Evolutionary conservation across 139 green algal species (phyloP).

Genomic region (Chlorella sp.): DNA sequence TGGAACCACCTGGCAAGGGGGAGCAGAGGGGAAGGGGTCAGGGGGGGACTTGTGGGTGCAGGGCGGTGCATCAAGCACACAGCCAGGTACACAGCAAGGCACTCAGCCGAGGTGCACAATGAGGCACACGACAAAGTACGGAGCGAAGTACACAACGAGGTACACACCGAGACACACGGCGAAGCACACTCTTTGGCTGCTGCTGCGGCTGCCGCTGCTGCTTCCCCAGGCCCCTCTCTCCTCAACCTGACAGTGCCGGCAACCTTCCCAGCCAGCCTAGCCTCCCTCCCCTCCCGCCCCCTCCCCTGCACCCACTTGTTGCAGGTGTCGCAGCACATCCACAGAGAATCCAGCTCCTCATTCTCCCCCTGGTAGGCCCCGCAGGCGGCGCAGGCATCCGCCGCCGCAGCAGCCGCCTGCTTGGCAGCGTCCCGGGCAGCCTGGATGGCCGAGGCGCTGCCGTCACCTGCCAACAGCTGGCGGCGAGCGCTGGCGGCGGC

Average conservation of each 20-base stretch:
- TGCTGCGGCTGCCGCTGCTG: no score
- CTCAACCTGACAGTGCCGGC: neutral
- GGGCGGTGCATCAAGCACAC: neutral
- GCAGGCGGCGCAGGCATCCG: conserved; percentile 55
- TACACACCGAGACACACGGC: neutral
- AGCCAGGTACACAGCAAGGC: no score
- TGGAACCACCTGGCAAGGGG: conserved; percentile 47
- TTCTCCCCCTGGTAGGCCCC: conserved; percentile 37
- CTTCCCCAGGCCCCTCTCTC: neutral
- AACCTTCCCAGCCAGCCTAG: no score
- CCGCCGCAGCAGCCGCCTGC: conserved; percentile 24
- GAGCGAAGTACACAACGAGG: neutral
- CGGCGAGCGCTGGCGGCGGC: neutral
- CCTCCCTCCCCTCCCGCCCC: neutral
- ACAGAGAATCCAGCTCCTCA: conserved; percentile 43
- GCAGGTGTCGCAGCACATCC: conserved; percentile 62
- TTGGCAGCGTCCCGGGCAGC: conserved; percentile 25
- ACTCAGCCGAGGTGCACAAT: neutral
- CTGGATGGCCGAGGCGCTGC: neutral
- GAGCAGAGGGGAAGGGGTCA: neutral
- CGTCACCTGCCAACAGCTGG: conserved; percentile 15
- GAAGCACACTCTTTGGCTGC: no score
- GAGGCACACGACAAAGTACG: no score
- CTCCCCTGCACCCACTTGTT: conserved; percentile 16
- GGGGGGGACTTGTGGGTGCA: neutral